Evolutionary conservation across 192 early-diverging fungal species (phyloP), one percentile per base, ranked within the genome.

Genomic region (Entomortierella chlamydospora): DNA sequence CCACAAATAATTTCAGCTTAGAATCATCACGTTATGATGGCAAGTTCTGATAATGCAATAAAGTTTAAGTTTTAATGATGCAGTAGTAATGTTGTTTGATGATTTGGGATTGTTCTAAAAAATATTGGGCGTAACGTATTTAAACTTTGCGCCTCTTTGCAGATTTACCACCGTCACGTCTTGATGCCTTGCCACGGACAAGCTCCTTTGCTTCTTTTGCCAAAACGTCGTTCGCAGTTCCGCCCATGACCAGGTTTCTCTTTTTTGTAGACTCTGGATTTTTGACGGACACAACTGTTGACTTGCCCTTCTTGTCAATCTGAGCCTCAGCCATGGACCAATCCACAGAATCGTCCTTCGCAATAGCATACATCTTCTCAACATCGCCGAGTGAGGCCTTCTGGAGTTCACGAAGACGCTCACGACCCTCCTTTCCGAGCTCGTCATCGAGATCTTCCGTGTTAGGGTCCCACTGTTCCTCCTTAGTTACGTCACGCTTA

Each of bases 401-500:
- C 50, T 67, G 64, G 33, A 68, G 69, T 76, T 82, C 84, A 94
- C 91, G 92, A 79, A 61, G 83, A 86, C 26, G 96, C 64, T 94
- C 91, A 23, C 91, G 82, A 18, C 91, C 95, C n/a, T 92, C 95
- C 58, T 95, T 91, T 11, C 88, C 88, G 62, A 98, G 83, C 69
- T 98, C 98, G 23, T 92, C 91, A 31, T 93, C 92, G n/a, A 98
- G 57, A 23, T 91, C 74, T 30, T 90, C 84, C n/a, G 70, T 81
- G 9, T 92, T 84, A 0, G 96, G 95, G 45, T 95, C 94, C 98
- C 98, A 99, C 9, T 91, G 86, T 5, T 84, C 90, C 7, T 95
- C 97, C 62, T 95, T 89, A n/a, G 82, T 85, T 1, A 87, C 58
- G 70, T 82, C 72, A 1, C 86, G 84, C 61, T 86, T 85, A 45